Conservation (phyloP, 768 basidiomycete genomes). For the Infundibulicybe gibba region DNA sequence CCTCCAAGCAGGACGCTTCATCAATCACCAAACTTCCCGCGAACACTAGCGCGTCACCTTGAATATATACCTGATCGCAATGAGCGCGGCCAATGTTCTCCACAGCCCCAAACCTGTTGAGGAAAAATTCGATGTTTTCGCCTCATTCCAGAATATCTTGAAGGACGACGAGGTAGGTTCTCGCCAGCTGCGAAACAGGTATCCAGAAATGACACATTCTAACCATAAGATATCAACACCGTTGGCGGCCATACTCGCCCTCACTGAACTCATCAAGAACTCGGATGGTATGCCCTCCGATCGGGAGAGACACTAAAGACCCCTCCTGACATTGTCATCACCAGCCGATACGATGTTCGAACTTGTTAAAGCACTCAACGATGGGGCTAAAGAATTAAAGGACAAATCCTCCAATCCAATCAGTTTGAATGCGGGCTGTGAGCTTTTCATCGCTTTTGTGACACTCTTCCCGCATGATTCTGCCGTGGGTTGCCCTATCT, state of each 20-base stretch:
- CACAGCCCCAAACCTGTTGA: too few relatives aligned
- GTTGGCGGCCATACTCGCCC: conserved; percentile 82
- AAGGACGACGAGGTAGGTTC: conserved; percentile 59
- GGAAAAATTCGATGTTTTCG: conserved; percentile 30
- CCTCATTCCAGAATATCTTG: conserved; percentile 59
- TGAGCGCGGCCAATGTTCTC: too few relatives aligned
- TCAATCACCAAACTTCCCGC: too few relatives aligned
- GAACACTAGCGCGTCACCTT: too few relatives aligned
- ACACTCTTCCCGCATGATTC: conserved; percentile 82
- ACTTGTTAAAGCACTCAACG: conserved; percentile 78
- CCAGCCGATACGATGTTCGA: conserved; percentile 92
- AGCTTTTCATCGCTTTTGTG: conserved; percentile 88
- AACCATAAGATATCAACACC: conserved; percentile 67
- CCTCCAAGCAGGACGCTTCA: too few relatives aligned
- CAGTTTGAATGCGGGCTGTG: conserved; percentile 84
- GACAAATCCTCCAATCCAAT: conserved; percentile 70
- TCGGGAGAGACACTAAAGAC: conserved; percentile 1
- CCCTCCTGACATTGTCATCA: conserved; percentile 7
- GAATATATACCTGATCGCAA: too few relatives aligned
- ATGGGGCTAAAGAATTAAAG: conserved; percentile 65
- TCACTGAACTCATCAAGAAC: conserved; percentile 77
- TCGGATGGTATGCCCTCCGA: conserved; percentile 58
- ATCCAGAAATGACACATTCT: not conserved
- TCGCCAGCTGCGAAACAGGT: not conserved
- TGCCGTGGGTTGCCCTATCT: conserved; percentile 47